Conservation (phyloP, 352 stramenopile species). For the Globisporangium radiosum region DNA sequence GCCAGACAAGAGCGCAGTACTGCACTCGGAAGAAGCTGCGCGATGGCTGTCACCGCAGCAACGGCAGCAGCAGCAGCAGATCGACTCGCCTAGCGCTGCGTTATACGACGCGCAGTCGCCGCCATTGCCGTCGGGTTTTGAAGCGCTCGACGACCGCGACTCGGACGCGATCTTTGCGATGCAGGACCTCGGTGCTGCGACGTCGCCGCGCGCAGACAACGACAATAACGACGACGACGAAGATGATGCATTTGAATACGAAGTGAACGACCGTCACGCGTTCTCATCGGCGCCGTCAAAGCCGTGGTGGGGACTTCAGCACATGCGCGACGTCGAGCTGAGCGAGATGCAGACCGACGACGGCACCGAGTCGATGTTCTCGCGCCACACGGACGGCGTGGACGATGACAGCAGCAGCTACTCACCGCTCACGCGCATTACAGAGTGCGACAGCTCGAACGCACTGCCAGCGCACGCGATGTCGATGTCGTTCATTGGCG, state of each 20-base stretch:
- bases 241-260: constrained; percentile 17
- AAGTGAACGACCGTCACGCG: constrained; percentile 35
- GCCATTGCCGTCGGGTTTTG: constrained; percentile 25
- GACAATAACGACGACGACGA: background rate
- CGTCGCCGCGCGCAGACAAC: background rate
- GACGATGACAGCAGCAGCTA: constrained; percentile 21
- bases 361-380: constrained; percentile 55
- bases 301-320: constrained; percentile 69
- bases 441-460: constrained; percentile 10
- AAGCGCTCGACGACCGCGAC: constrained; percentile 12
- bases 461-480: constrained; percentile 25
- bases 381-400: constrained; percentile 47
- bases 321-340: constrained; percentile 46
- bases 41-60: constrained; percentile 43
- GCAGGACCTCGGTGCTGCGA: constrained; percentile 9
- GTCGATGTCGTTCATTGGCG: constrained; percentile 81
- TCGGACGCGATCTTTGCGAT: constrained; percentile 16
- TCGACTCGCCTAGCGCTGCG: background rate
- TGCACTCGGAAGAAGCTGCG: constrained; percentile 50
- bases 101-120: constrained; percentile 12
- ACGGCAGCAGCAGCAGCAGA: background rate
- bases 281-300: constrained; percentile 54
- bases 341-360: constrained; percentile 76
- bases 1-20: constrained; percentile 29
- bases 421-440: constrained; percentile 4